Evolutionary conservation across 2,329 filamentous ascomycete genomes (phyloP), one percentile per base, ranked within the genome.

Genomic region (Penicillium verrucosum): DNA sequence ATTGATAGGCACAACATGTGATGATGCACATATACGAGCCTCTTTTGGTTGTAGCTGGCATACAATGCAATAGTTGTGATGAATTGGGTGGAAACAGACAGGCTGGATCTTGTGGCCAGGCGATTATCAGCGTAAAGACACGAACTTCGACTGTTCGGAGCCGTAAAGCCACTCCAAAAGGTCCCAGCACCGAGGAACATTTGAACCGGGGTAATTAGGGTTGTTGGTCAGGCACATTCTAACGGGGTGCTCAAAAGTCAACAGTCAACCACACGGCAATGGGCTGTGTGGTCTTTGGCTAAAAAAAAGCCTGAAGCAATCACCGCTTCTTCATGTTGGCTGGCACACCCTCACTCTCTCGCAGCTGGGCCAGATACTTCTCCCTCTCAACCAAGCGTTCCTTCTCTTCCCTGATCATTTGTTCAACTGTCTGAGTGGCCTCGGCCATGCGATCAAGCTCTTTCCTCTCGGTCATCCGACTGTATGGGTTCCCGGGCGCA

Each of bases 401-500:
- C 72, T 88, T 88, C 75, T 89, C 88, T 51, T 81, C 78, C 72
- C 84, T 85, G 56, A 88, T 80, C 74, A 84, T 80, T 60, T 79
- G 81, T 63, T 83, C 82, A 60, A 87, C 81, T 67, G 78, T 81
- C 69, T 79, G 80, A 48, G 80, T 78, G 70, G 88, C 84, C 54
- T 83, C 80, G 54, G 83, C 79, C 41, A 90, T 83, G 68, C 86
- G 83, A 54, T 81, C 80, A 68, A 86, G 77, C 54, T 89, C 89
- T 58, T 86, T 86, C 60, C 79, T 79, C 76, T 89, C 89, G 46
- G 85, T 87, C 76, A 89, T 85, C 57, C 81, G 80, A 73, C 87
- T 89, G 70, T 90, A 92, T n/a, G 85, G 87, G 69, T 87, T 87
- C 34, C 82, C 86, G 2, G 86, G 84, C 9, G 84, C 80, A 67